phyloP scores from a whole-genome alignment of 768 basidiomycete genomes.

The Guyanaporus albipodus region DNA sequence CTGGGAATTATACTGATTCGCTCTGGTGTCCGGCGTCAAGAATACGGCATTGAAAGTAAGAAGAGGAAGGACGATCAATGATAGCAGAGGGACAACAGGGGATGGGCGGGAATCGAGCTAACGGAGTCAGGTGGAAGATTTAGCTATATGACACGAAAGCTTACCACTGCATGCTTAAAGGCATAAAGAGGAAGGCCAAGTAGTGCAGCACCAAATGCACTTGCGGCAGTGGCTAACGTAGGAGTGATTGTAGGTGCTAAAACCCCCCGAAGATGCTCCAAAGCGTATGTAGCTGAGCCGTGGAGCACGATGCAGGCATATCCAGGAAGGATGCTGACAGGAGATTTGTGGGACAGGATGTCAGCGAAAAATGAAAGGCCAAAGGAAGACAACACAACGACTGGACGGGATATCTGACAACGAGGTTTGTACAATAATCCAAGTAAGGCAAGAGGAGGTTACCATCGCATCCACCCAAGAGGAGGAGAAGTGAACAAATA shows the following conservation, averaged over 20 bases:
- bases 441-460: conserved; percentile 45
- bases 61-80: conserved; percentile 57
- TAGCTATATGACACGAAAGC: conserved; percentile 18
- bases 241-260: conserved; percentile 56
- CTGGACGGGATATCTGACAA: conserved; percentile 47
- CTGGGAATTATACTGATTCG: conserved; percentile 43
- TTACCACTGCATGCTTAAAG: conserved; percentile 55
- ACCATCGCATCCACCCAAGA: conserved; percentile 60
- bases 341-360: conserved; percentile 38
- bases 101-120: conserved; percentile 50
- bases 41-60: conserved; percentile 63
- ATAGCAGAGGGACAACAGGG: conserved; percentile 52
- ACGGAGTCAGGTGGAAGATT: conserved; percentile 9
- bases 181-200: conserved; percentile 63
- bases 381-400: conserved; percentile 47
- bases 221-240: conserved; percentile 52
- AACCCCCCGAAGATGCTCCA: conserved; percentile 59
- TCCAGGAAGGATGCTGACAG: conserved; percentile 48
- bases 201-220: conserved; percentile 57
- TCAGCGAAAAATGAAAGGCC: conserved; percentile 57
- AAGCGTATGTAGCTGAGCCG: conserved; percentile 53
- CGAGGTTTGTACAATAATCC: not conserved
- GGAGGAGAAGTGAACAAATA: conserved; percentile 67
- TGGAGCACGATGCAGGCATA: conserved; percentile 64
- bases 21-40: conserved; percentile 48